phyloP scores from a whole-genome alignment of 768 basidiomycete species.

The Tylopilus vinaceipallidus region DNA sequence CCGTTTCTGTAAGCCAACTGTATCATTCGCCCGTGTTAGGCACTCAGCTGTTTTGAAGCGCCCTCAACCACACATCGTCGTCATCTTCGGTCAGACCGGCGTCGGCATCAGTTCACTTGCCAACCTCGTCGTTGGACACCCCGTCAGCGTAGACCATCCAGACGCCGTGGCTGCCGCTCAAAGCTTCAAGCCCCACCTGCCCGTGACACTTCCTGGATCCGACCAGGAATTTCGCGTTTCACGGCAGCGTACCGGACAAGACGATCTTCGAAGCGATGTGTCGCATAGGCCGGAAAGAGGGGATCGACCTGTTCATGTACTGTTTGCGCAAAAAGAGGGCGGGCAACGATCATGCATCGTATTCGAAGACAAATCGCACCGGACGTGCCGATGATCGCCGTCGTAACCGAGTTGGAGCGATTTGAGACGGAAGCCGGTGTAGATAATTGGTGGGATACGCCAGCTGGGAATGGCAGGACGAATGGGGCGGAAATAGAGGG shows the following conservation, averaged over 20 bases:
- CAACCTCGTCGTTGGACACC: conserved; percentile 25
- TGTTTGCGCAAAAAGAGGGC: conserved; percentile 21
- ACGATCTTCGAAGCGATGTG: conserved; percentile 16
- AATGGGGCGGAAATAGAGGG: conserved; percentile 33
- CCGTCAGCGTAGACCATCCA: conserved; percentile 14
- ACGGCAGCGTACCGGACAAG: conserved; percentile 3
- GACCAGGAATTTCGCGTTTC: conserved; percentile 6
- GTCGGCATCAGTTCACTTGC: conserved; percentile 30
- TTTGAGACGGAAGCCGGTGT: conserved; percentile 17
- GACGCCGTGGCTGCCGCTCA: not conserved
- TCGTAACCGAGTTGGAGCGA: conserved; percentile 27
- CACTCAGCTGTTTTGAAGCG: too few species aligned
- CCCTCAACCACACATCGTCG: conserved; percentile 24
- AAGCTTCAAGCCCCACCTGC: not conserved
- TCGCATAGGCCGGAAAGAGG: conserved; percentile 9
- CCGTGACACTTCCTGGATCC: not conserved
- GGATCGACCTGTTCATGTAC: conserved; percentile 26
- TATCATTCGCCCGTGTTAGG: too few species aligned
- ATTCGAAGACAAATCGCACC: conserved; percentile 1
- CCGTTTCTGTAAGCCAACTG: too few species aligned
- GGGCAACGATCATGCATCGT: conserved; percentile 4
- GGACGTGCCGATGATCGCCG: conserved; percentile 21
- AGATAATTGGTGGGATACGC: conserved; percentile 32
- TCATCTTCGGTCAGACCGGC: conserved; percentile 29
- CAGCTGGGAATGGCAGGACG: conserved; percentile 1